Conservation (phyloP, 2,329 filamentous ascomycete genomes). For the Scedosporium aurantiacum region DNA sequence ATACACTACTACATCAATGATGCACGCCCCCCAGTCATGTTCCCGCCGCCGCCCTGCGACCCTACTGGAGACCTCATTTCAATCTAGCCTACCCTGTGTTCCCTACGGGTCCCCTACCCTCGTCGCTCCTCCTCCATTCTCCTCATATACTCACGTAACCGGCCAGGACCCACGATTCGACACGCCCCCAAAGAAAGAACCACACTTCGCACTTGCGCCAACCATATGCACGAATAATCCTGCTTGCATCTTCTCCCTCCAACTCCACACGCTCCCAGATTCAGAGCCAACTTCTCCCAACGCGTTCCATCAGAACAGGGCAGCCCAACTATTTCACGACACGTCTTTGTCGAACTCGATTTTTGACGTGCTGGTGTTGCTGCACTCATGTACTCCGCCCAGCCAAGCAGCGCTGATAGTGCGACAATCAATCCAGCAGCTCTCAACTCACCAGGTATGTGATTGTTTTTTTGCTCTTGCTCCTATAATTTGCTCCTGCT, state of each 20-base stretch:
- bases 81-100: neutral
- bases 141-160: conserved; percentile 2
- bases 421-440: conserved; percentile 87
- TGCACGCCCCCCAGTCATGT: conserved; percentile 5
- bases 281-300: conserved; percentile 17
- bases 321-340: conserved; percentile 51
- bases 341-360: conserved; percentile 42
- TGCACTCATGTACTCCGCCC: conserved; percentile 25
- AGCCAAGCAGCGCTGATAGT: conserved; percentile 63
- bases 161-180: conserved; percentile 4
- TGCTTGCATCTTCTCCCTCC: conserved; percentile 29
- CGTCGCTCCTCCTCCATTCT: neutral
- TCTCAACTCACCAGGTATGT: conserved; percentile 66
- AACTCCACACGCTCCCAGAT: conserved; percentile 23
- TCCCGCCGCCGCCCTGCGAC: conserved; percentile 7
- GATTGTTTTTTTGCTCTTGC: conserved; percentile 13
- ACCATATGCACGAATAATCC: conserved; percentile 39
- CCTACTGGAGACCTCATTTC: conserved; percentile 7
- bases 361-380: conserved; percentile 23
- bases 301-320: conserved; percentile 14
- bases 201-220: conserved; percentile 25
- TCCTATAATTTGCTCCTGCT: conserved; percentile 7
- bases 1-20: neutral
- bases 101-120: neutral
- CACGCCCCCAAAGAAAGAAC: conserved; percentile 5